Conservation (phyloP, 108 stramenopile genomes). For the Skeletonema costatum region DNA sequence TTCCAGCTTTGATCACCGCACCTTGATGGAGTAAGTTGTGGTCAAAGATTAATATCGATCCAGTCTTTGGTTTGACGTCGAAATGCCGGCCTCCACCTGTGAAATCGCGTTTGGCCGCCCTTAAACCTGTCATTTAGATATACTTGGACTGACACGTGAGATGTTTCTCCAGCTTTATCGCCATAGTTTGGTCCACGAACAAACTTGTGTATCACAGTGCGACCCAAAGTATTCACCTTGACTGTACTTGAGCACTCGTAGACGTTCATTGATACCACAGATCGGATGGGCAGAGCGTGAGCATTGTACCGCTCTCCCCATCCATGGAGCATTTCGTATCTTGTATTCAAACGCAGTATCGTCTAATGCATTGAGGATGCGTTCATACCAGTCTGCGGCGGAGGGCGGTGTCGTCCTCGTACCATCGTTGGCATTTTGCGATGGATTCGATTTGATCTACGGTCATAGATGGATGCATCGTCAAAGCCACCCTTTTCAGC, state of each 20-base stretch:
- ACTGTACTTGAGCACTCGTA: slow-evolving; percentile 36
- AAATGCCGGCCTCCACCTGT: slow-evolving; percentile 12
- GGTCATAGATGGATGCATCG: slow-evolving; percentile 25
- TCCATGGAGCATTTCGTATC: slow-evolving; percentile 23
- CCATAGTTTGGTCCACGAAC: slow-evolving; percentile 20
- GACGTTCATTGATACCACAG: slow-evolving; percentile 45
- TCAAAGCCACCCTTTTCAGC: slow-evolving; percentile 30
- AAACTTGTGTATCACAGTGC: slow-evolving; percentile 36
- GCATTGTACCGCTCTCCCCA: slow-evolving; percentile 1
- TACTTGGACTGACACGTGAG: slow-evolving; percentile 29
- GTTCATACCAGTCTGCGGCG: slow-evolving; percentile 40
- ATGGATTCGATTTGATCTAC: slow-evolving; percentile 8
- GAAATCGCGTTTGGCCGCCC: slow-evolving; percentile 40
- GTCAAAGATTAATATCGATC: slow-evolving; percentile 41
- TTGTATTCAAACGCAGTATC: slow-evolving; percentile 24
- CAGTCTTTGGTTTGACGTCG: slow-evolving; percentile 37
- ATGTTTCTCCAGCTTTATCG: slow-evolving; percentile 27
- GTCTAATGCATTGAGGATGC: slow-evolving; percentile 33
- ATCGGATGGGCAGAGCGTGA: background rate
- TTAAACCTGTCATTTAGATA: slow-evolving; percentile 50
- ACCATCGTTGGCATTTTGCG: slow-evolving; percentile 27
- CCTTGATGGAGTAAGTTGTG: slow-evolving; percentile 40
- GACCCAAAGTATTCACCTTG: slow-evolving; percentile 35
- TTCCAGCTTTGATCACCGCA: slow-evolving; percentile 17
- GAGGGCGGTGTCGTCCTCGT: slow-evolving; percentile 9